Evolutionary conservation across 192 early-diverging fungal species (phyloP), one percentile per base, ranked within the genome.

Genomic region (Coemansia sp.): DNA sequence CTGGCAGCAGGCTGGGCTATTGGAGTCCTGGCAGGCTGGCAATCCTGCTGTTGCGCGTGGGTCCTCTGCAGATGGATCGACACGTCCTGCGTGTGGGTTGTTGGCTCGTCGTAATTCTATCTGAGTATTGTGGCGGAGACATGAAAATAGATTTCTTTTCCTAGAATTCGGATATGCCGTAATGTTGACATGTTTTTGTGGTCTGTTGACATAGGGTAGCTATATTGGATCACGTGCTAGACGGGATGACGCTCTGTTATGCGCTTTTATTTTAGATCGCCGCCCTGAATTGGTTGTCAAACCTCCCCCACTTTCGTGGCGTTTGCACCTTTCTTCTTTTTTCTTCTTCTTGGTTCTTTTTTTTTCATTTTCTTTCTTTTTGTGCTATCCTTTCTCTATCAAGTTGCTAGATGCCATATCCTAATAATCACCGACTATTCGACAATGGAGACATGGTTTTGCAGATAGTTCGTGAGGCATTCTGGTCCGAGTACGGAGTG

Each of bases 1-100:
- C 71, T 99, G 96, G 95, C 85, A 87, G 72, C 87, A 88, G 58
- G 90, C 89, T 11, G 93, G 95, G 3, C 77, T 87, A 10, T 68
- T 94, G 68, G 83, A 78, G 52, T 72, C 72, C n/a, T 87, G 85
- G 85, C 70, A 68, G 29, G 47, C 29, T 39, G 46, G 33, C 29
- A 22, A 43, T 12, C 31, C 22, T 36, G 16, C 61, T 41, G 31
- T n/a, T 61, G 58, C 36, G n/a, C 61, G 61, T 20, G 61, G 61
- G 10, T 49, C 60, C 27, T 60, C 60, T 31, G 49, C 46, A 12
- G 62, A 55, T 44, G 69, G 46, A 27, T 20, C 44, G 16, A n/a
- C 58, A 7, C 40, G 22, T 24, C 36, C 31, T 27, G 69, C 61
- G 13, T 67, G 46, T 38, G 57, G 52, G 13, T 62, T 74, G 13